A percentile compares a stretch with the other conserved stretches of the same genome.
These are phyloP conservation scores for Amphirosellinia nigrospora DNA, from an alignment of 495 filamentous ascomycete species.

Conservation along the genomic window DNA sequence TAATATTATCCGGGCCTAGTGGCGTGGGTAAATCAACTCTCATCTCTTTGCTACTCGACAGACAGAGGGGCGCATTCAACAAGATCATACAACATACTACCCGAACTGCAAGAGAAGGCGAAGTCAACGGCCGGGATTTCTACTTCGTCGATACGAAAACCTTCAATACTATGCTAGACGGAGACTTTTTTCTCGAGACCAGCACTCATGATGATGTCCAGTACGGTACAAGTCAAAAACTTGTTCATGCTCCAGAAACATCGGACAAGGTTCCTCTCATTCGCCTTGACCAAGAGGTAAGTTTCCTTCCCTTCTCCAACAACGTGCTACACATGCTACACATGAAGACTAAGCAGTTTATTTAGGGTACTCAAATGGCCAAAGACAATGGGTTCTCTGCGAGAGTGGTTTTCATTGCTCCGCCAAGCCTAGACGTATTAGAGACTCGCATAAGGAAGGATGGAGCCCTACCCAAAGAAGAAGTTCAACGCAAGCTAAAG, in stretches of 20 bases:
- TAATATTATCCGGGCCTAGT: conserved; percentile 54
- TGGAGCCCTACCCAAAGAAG: conserved; percentile 67
- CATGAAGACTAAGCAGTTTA: conserved; percentile 31
- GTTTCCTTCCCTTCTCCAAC: not conserved
- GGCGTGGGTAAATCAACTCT: conserved; percentile 48
- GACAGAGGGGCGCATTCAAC: conserved; percentile 50
- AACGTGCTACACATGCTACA: not conserved
- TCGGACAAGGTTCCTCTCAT: conserved; percentile 57
- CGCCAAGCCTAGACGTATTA: conserved; percentile 67
- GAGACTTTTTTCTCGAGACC: conserved; percentile 58
- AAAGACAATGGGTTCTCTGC: conserved; percentile 72
- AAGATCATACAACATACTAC: conserved; percentile 51
- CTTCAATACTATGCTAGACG: conserved; percentile 58
- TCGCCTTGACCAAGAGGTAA: conserved; percentile 63
- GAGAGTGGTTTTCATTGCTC: conserved; percentile 74
- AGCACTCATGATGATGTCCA: conserved; percentile 48
- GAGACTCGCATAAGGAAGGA: conserved; percentile 65
- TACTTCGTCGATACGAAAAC: conserved; percentile 54
- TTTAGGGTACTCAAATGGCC: conserved; percentile 73
- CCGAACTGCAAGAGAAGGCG: conserved; percentile 51
- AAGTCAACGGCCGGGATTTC: conserved; percentile 50
- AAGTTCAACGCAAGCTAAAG: conserved; percentile 62
- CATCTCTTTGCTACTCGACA: conserved; percentile 47
- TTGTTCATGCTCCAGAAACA: conserved; percentile 51
- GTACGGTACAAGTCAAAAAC: conserved; percentile 54